Conservation (phyloP, 768 basidiomycete genomes). For the Pisolithus albus region DNA sequence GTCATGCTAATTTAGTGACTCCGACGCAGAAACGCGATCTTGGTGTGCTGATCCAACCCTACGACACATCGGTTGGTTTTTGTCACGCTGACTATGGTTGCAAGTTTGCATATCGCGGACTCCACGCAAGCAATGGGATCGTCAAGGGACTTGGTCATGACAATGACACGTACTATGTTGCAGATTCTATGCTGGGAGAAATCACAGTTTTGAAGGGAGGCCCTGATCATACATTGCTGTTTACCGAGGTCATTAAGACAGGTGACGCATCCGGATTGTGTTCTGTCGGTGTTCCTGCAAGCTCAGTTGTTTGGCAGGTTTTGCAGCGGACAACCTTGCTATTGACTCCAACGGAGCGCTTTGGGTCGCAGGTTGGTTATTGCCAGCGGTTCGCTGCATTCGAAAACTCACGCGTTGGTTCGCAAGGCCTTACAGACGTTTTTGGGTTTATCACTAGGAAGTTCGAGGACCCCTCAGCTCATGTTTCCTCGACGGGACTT, state of each 20-base stretch:
- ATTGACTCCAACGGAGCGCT: slow-evolving; percentile 53
- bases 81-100: slow-evolving; percentile 58
- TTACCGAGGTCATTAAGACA: slow-evolving; percentile 46
- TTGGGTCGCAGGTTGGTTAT: slow-evolving; percentile 52
- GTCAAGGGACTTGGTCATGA: slow-evolving; percentile 30
- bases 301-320: slow-evolving; percentile 30
- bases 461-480: slow-evolving; percentile 34
- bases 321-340: slow-evolving; percentile 53
- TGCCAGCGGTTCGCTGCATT: background rate
- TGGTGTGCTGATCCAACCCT: slow-evolving; percentile 27
- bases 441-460: slow-evolving; percentile 32
- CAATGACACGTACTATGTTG: slow-evolving; percentile 64
- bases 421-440: slow-evolving; percentile 38
- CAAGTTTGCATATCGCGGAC: slow-evolving; percentile 46
- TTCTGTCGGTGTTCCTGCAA: background rate
- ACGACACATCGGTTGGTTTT: slow-evolving; percentile 50
- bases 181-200: slow-evolving; percentile 36
- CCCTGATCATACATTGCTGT: slow-evolving; percentile 49
- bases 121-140: slow-evolving; percentile 59
- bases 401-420: background rate
- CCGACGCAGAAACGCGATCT: slow-evolving; percentile 15
- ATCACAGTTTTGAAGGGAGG: slow-evolving; percentile 53
- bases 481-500: slow-evolving; percentile 43
- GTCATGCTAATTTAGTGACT: background rate
- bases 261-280: slow-evolving; percentile 31